A percentile compares a stretch with the other conserved stretches of the same genome.
phyloP scores from a whole-genome alignment of 805 yeast species.

The Suhomyces sp. region DNA sequence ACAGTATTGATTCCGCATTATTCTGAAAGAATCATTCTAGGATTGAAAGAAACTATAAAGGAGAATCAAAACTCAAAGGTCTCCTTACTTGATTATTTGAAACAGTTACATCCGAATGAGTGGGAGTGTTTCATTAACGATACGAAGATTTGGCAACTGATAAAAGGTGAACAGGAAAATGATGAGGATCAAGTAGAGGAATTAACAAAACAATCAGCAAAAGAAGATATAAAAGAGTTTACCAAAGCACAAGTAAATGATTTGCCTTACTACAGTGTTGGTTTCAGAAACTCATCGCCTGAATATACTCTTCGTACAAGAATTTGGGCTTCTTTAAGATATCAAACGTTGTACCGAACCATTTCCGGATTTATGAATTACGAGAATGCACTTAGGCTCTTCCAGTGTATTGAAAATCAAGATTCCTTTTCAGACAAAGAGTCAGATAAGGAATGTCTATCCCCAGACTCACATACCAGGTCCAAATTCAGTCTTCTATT shows the following conservation, averaged over 20 bases:
- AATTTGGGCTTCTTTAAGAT: constrained; percentile 82
- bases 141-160: constrained; percentile 46
- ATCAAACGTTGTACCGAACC: constrained; percentile 82
- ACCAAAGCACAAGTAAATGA: constrained; percentile 49
- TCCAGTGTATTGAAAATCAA: constrained; percentile 66
- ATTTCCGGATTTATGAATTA: constrained; percentile 83
- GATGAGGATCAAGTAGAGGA: not conserved
- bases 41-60: constrained; percentile 44
- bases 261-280: constrained; percentile 67
- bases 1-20: constrained; percentile 54
- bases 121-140: constrained; percentile 82
- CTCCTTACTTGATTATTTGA: constrained; percentile 74
- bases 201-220: not conserved
- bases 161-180: not conserved
- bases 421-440: constrained; percentile 27
- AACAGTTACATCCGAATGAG: constrained; percentile 66
- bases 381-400: constrained; percentile 63
- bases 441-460: not conserved
- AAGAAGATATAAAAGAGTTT: constrained; percentile 1
- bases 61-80: constrained; percentile 45
- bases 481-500: constrained; percentile 79
- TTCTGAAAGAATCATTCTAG: constrained; percentile 46
- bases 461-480: constrained; percentile 47
- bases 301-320: constrained; percentile 68
- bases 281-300: constrained; percentile 65